Percentiles rank a stretch among this genome's conserved stretches.
Conservation (phyloP, 106 monocot species). For the Amphibolis antarctica region DNA sequence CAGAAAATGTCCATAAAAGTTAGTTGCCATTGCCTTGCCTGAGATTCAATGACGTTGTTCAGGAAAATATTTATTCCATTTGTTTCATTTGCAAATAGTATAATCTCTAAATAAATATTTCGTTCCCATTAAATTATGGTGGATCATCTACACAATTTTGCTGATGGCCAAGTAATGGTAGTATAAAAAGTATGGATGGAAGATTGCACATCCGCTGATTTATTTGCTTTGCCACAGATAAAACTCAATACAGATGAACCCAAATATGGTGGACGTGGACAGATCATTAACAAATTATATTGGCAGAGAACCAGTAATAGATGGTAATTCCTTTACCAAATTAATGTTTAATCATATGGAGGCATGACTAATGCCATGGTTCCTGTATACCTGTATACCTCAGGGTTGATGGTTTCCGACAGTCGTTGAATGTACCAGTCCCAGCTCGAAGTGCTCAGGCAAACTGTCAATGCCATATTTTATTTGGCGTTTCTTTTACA, state of each 20-base stretch:
- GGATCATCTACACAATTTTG: too few relatives aligned
- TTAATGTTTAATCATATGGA: neutral
- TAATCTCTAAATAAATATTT: neutral
- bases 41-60: too few relatives aligned
- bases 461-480: neutral
- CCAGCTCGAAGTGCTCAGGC: constrained; percentile 84
- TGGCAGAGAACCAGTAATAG: constrained; percentile 36
- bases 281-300: constrained; percentile 29
- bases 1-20: too few relatives aligned
- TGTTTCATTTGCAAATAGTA: neutral
- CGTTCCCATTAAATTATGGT: neutral
- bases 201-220: neutral
- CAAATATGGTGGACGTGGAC: constrained; percentile 56
- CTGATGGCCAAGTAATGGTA: neutral
- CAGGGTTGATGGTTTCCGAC: constrained; percentile 57
- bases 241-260: constrained; percentile 75
- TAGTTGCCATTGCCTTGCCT: too few relatives aligned
- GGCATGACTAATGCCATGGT: neutral
- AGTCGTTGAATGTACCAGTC: constrained; percentile 49
- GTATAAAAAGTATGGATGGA: neutral
- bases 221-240: constrained; percentile 22
- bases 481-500: neutral
- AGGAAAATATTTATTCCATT: neutral
- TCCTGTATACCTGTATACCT: neutral
- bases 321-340: constrained; percentile 29